These are phyloP conservation scores for Capsicum baccatum DNA, from an alignment of 257 asterid genomes.

Conservation along the genomic window DNA sequence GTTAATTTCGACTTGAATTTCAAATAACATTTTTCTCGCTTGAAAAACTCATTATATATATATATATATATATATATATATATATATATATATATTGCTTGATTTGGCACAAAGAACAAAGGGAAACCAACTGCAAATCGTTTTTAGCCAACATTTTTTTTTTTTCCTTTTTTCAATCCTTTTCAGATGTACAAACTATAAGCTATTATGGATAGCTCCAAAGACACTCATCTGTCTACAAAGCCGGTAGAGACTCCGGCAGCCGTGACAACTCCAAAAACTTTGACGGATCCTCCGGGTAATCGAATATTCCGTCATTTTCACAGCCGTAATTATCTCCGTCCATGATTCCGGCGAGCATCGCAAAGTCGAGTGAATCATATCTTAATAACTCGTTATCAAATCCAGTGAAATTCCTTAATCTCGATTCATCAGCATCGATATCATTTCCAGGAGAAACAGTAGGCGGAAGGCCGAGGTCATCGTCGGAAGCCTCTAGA, in stretches of 20 bases:
- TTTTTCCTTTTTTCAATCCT: neutral
- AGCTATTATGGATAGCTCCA: neutral
- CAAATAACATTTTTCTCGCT: no score
- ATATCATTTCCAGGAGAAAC: conserved; percentile 14
- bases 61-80: no score
- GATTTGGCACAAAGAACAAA: neutral
- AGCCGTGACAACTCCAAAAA: conserved; percentile 37
- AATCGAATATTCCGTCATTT: conserved; percentile 41
- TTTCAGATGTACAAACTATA: conserved; percentile 30
- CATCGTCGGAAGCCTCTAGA: conserved; percentile 55
- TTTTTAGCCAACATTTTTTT: no score
- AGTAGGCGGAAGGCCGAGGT: conserved; percentile 52
- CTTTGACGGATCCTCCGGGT: conserved; percentile 39
- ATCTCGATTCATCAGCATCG: neutral
- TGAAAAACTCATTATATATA: no score
- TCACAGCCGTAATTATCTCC: conserved; percentile 15
- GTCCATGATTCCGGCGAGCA: conserved; percentile 29
- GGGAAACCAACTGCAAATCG: neutral
- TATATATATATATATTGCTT: no score
- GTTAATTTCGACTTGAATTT: no score
- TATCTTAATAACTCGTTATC: conserved; percentile 38
- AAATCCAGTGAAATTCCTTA: conserved; percentile 23
- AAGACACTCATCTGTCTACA: neutral
- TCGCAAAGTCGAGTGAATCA: conserved; percentile 39
- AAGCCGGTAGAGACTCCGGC: conserved; percentile 45